phyloP scores from a whole-genome alignment of 495 filamentous ascomycete genomes.

The Cladorrhinum samala region DNA sequence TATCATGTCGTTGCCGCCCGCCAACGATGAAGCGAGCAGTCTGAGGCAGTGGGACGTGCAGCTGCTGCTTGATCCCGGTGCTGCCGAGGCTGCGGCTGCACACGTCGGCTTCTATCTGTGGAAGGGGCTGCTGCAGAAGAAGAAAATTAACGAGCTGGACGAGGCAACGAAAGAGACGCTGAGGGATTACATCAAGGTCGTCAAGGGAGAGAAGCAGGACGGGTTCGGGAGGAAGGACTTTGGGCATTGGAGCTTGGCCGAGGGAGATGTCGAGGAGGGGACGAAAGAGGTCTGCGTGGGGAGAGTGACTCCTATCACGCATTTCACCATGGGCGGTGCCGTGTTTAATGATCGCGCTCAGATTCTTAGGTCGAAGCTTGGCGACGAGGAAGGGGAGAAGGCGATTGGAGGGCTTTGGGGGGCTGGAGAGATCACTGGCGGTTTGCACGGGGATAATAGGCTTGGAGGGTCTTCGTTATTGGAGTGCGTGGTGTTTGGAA shows the following conservation, averaged over 20 bases:
- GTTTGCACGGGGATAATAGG: conserved; percentile 51
- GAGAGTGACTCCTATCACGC: conserved; percentile 52
- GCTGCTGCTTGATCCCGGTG: conserved; percentile 53
- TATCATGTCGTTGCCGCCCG: conserved; percentile 35
- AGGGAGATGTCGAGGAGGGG: conserved; percentile 17
- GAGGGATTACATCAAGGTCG: conserved; percentile 39
- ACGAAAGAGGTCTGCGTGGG: conserved; percentile 48
- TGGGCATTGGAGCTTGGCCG: conserved; percentile 47
- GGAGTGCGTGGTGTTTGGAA: conserved; percentile 56
- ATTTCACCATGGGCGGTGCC: conserved; percentile 56
- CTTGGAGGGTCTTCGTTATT: conserved; percentile 47
- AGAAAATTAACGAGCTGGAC: conserved; percentile 44
- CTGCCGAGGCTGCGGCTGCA: conserved; percentile 39
- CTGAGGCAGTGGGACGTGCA: conserved; percentile 49
- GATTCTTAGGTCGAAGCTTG: conserved; percentile 32
- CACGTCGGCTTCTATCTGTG: conserved; percentile 55
- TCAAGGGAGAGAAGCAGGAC: conserved; percentile 31
- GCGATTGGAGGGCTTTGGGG: conserved; percentile 45
- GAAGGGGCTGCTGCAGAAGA: conserved; percentile 51
- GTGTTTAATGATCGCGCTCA: conserved; percentile 39
- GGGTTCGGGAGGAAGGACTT: conserved; percentile 40
- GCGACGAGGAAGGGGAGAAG: conserved; percentile 18
- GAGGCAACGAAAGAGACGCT: conserved; percentile 34
- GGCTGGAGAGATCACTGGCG: conserved; percentile 51
- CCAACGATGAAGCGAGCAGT: conserved; percentile 4